Evolutionary conservation across 495 filamentous ascomycete species (phyloP).

Genomic region (Extremus antarcticus): DNA sequence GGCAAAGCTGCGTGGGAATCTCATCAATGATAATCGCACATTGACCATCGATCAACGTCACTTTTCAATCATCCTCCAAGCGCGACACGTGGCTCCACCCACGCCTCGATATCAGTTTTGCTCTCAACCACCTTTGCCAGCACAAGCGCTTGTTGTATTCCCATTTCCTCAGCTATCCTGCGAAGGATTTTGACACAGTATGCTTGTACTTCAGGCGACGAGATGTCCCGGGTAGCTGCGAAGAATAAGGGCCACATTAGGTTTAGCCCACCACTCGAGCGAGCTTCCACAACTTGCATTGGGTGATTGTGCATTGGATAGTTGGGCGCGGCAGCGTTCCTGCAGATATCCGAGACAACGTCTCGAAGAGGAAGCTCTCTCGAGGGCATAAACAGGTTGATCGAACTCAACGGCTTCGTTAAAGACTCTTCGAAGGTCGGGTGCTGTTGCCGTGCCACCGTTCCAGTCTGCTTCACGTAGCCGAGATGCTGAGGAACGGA

Average conservation of each 20-base stretch:
- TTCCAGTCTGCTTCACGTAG: neutral
- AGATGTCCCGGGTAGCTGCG: neutral
- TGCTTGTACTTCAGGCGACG: neutral
- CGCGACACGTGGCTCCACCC: too few species aligned
- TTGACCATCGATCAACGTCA: too few species aligned
- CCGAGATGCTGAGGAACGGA: constrained; percentile 3
- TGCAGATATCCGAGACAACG: neutral
- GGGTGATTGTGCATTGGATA: neutral
- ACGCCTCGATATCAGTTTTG: neutral
- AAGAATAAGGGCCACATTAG: constrained; percentile 4
- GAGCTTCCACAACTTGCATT: neutral
- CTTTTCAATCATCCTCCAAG: neutral
- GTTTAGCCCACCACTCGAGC: neutral
- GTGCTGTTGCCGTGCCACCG: neutral
- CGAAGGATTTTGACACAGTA: neutral
- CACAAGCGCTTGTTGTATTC: constrained; percentile 6
- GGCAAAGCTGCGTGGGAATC: too few species aligned
- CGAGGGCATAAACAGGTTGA: neutral
- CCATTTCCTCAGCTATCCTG: constrained; percentile 1
- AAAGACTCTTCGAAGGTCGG: neutral
- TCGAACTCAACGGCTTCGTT: neutral
- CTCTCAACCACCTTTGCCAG: neutral
- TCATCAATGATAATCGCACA: too few species aligned
- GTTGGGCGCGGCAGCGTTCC: neutral
- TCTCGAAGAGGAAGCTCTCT: neutral